Conservation (phyloP, 768 basidiomycete species). For the Suillus fuscotomentosus region DNA sequence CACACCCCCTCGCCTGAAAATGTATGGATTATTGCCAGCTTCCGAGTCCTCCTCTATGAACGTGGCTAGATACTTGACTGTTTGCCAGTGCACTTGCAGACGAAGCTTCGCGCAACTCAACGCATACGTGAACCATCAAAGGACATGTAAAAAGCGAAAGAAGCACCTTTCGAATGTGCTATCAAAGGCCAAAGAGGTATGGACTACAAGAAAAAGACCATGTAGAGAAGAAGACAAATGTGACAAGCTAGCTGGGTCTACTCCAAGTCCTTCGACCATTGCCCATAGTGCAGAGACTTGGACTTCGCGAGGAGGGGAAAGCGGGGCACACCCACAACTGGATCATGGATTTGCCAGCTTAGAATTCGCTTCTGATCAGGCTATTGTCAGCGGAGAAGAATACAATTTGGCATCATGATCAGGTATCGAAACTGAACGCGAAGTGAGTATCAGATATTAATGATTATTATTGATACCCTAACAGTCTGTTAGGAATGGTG, state of each 20-base stretch:
- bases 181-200: constrained; percentile 5
- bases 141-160: background rate
- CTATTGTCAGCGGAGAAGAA: background rate
- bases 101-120: background rate
- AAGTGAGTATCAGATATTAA: background rate
- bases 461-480: background rate
- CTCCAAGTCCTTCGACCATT: background rate
- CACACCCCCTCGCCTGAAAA: background rate
- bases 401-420: too few species aligned
- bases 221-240: background rate
- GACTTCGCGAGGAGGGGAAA: background rate
- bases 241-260: background rate
- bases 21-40: background rate
- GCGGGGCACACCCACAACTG: background rate
- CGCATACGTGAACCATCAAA: background rate
- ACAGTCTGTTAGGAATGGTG: background rate
- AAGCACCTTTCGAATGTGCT: background rate
- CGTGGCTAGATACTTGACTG: background rate
- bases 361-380: background rate
- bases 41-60: background rate
- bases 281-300: too few species aligned
- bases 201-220: background rate
- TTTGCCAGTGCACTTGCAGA: background rate
- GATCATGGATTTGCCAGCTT: background rate
- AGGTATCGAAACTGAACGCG: background rate